phyloP scores from a whole-genome alignment of 225 moss, liverwort and hornwort genomes.

The Antitrichia curtipendula region DNA sequence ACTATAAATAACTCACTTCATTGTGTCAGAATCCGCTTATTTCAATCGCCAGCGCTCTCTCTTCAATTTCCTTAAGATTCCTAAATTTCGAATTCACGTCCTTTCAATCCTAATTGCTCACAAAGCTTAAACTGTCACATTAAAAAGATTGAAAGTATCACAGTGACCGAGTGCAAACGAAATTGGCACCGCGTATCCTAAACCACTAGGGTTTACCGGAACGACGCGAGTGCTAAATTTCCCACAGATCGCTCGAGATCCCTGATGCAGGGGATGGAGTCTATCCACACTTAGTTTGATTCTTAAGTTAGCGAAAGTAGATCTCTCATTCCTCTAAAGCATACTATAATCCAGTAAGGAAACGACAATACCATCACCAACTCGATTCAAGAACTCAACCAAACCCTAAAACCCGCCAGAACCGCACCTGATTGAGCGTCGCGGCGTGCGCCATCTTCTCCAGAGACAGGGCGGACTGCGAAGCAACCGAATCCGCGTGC shows the following conservation, averaged over 20 bases:
- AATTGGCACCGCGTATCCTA: neutral
- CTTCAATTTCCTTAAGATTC: neutral
- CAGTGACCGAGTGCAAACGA: neutral
- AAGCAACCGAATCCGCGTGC: slow-evolving; percentile 63
- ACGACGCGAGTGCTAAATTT: neutral
- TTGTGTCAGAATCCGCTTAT: neutral
- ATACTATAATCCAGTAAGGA: neutral
- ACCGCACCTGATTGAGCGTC: slow-evolving; percentile 50
- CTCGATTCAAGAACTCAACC: neutral
- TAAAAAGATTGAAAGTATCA: neutral
- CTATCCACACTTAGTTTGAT: neutral
- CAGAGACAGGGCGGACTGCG: slow-evolving; percentile 57
- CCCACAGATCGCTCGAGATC: neutral
- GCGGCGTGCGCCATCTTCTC: slow-evolving; percentile 69
- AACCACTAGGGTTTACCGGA: neutral
- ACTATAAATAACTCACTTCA: neutral
- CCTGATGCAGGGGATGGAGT: neutral
- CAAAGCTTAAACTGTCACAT: too few relatives aligned
- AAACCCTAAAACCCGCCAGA: slow-evolving; percentile 1
- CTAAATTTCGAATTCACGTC: neutral
- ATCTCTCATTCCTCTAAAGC: neutral
- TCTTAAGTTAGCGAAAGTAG: neutral
- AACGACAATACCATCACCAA: neutral
- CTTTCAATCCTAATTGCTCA: neutral
- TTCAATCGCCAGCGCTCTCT: neutral